These are phyloP conservation scores for Aureobasidium pullulans DNA, from an alignment of 2,329 filamentous ascomycete genomes.

Conservation along the genomic window DNA sequence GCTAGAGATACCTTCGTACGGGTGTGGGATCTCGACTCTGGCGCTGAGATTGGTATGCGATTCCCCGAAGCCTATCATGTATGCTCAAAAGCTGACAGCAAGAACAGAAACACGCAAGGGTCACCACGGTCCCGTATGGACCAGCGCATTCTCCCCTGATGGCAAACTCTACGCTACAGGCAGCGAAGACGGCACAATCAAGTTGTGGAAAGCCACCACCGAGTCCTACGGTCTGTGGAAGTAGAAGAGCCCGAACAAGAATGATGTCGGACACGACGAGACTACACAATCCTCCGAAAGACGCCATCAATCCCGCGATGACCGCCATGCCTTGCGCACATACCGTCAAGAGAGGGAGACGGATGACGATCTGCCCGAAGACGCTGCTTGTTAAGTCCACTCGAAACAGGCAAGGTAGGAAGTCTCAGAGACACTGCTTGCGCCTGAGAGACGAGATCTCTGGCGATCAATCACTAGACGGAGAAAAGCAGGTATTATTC, in stretches of 20 bases:
- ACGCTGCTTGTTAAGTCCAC: no score
- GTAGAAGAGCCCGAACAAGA: conserved; percentile 25
- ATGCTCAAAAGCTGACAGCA: background rate
- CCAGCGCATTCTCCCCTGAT: conserved; percentile 86
- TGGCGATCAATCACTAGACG: no score
- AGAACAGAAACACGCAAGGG: conserved; percentile 79
- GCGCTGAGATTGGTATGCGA: conserved; percentile 63
- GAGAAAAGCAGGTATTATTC: no score
- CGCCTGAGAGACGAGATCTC: no score
- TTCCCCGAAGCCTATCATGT: no score
- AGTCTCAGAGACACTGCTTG: no score
- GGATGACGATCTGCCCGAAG: no score
- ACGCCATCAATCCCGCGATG: no score
- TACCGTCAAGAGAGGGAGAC: no score
- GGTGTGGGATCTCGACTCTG: conserved; percentile 81
- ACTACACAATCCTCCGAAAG: no score
- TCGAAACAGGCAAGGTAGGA: no score
- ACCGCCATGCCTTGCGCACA: no score
- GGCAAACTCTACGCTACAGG: conserved; percentile 94
- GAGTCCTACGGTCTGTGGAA: conserved; percentile 61
- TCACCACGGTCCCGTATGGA: conserved; percentile 97
- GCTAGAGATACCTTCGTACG: conserved; percentile 94
- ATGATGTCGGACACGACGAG: background rate
- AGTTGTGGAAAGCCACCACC: conserved; percentile 67
- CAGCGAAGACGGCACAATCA: conserved; percentile 95